A percentile compares a stretch with the other conserved stretches of the same genome.
Evolutionary conservation across 148 eudicot species (phyloP).

Genomic region (Agrostemma githago): DNA sequence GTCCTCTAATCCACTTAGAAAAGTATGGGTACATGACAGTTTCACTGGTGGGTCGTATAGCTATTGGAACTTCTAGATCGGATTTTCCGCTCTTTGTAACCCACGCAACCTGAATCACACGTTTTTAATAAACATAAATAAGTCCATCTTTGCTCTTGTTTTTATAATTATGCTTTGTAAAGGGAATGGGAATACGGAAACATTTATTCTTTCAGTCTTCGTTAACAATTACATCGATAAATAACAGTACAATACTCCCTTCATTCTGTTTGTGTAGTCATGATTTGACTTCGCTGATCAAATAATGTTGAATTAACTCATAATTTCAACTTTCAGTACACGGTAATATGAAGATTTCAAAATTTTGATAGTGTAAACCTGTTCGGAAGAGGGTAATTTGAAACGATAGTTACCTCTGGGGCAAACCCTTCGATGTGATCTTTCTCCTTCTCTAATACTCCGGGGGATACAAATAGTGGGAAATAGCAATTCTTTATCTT

Average conservation of each 20-base stretch:
- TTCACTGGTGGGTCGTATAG: constrained; percentile 99
- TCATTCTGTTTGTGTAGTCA: too few relatives aligned
- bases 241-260: background rate
- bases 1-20: constrained; percentile 98
- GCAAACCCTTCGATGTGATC: constrained; percentile 99
- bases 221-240: background rate
- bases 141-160: background rate
- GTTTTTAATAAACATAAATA: too few relatives aligned
- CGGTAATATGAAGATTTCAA: background rate
- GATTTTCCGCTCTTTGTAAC: constrained; percentile 91
- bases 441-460: constrained; percentile 75
- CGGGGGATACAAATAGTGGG: constrained; percentile 88
- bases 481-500: constrained; percentile 84
- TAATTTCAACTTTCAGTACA: background rate
- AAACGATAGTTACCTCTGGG: constrained; percentile 61
- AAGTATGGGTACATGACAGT: constrained; percentile 98
- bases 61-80: constrained; percentile 86
- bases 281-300: too few relatives aligned
- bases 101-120: constrained; percentile 82
- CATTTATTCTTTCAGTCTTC: background rate
- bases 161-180: background rate
- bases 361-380: too few relatives aligned
- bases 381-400: too few relatives aligned
- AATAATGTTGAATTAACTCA: too few relatives aligned
- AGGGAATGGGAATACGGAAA: background rate